Percentiles rank a stretch among this genome's conserved stretches.
Evolutionary conservation across 225 moss, liverwort and hornwort genomes (phyloP).

Genomic region (Sphagnum contortum): DNA sequence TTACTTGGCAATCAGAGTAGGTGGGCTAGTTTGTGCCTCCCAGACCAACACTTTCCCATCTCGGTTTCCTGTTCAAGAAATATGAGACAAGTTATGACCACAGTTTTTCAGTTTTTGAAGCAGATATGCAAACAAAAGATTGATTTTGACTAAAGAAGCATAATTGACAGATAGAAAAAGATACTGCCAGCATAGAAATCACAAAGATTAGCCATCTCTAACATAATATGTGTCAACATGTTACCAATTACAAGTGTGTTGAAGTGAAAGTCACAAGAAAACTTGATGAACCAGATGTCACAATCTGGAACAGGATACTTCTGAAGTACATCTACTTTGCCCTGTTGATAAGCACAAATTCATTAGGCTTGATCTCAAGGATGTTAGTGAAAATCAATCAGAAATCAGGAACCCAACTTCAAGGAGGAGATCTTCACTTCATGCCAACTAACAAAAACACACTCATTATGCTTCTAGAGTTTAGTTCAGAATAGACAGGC

Average conservation of each 20-base stretch:
- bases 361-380: neutral
- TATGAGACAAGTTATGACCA: neutral
- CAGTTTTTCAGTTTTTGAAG: neutral
- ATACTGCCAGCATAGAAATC: too few relatives aligned
- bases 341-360: slow-evolving; percentile 19
- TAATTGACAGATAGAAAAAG: too few relatives aligned
- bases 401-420: too few relatives aligned
- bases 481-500: too few relatives aligned
- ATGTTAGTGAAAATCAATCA: neutral
- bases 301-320: slow-evolving; percentile 96
- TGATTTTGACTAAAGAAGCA: neutral
- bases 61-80: slow-evolving; percentile 48
- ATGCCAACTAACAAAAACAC: too few relatives aligned
- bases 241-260: slow-evolving; percentile 73
- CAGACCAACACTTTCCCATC: slow-evolving; percentile 91
- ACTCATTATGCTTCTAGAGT: too few relatives aligned
- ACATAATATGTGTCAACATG: too few relatives aligned
- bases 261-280: slow-evolving; percentile 91
- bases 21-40: slow-evolving; percentile 90
- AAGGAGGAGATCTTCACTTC: too few relatives aligned
- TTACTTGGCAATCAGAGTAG: slow-evolving; percentile 68
- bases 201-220: too few relatives aligned
- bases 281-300: slow-evolving; percentile 99
- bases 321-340: slow-evolving; percentile 77
- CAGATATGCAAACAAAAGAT: neutral